These are phyloP conservation scores for Draba incana DNA, from an alignment of 345 rosid genomes.

Conservation along the genomic window DNA sequence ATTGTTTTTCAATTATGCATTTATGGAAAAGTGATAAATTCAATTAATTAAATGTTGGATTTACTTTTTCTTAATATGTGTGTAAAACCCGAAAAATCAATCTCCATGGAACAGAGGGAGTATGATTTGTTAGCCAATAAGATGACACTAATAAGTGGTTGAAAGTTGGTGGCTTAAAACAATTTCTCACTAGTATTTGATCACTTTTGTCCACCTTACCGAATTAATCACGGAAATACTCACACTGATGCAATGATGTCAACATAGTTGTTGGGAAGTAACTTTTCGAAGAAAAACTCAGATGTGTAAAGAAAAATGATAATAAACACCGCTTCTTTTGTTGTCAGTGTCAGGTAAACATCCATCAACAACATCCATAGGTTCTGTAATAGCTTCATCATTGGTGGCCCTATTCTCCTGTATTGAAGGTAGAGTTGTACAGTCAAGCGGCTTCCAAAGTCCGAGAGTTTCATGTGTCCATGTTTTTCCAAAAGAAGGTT, in stretches of 20 bases:
- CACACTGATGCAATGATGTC: constrained; percentile 13
- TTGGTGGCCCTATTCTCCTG: constrained; percentile 74
- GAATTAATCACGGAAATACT: neutral
- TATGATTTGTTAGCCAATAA: constrained; percentile 34
- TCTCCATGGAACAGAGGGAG: no score
- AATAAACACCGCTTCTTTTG: constrained; percentile 47
- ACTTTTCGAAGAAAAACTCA: neutral
- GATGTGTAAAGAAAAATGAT: neutral
- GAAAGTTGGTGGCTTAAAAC: constrained; percentile 19
- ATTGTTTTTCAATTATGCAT: no score
- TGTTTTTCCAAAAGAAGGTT: constrained; percentile 92
- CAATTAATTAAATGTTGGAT: no score
- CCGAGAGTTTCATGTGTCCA: constrained; percentile 98
- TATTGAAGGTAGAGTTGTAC: constrained; percentile 73
- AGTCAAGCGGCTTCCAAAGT: constrained; percentile 99
- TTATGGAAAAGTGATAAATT: no score
- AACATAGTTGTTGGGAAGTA: constrained; percentile 22
- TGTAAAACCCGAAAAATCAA: no score
- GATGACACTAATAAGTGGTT: constrained; percentile 12
- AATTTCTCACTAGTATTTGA: neutral
- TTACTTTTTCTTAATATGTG: no score
- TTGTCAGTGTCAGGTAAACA: constrained; percentile 73
- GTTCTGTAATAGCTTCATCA: constrained; percentile 62
- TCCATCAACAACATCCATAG: constrained; percentile 94
- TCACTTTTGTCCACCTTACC: neutral